Base-by-base conservation (phyloP, 441 rosid genomes). In the Corymbia citriodora region DNA sequence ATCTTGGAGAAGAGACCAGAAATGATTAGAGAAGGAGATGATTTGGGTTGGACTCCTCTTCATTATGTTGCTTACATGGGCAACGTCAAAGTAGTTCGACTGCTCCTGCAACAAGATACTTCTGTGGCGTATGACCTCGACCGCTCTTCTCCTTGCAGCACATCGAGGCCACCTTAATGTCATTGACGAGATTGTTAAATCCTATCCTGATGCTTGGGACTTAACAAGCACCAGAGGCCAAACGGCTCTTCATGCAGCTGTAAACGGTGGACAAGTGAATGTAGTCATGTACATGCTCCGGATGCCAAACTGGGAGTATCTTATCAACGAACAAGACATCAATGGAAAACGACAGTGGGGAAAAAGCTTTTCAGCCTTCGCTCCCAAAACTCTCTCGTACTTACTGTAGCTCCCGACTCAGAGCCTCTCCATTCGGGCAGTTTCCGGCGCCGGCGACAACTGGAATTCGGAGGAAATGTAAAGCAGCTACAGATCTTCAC, bases 11-110 rank as follows among this genome's bases (percentile, higher is more conserved):
- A 81, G 36, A 65, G 57, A 52, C 25, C 25, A 36, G 10, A 54
- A 18, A 23, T 91, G 88, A 79, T 59, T 33, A 40, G 27, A 33
- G 54, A 65, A 91, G 74, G 10, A 52, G 95, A 93, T 45, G 9
- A 85, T 31, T 18, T 55, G 2, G 92, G 93, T 8, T 83, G 91
- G 91, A 88, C 92, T 45, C 92, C 94, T 5, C 94, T 93, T 21
- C 94, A 92, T 10, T 90, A 91, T 27, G 89, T 90, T 18, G 91
- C 93, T 11, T 89, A 14, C 40, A 23, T 59, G 1, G 48, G 81
- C 81, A 10, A 33, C 1, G 81, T 33, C 7, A 8, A 33, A 72
- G 81, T 10, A 33, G 81, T 72, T 72, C 81, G 8, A 33, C 4
- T 33, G 4, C 8, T 72, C 4, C 70, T 87, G 9, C 85, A 87